Conservation (phyloP, 2,329 filamentous ascomycete species). For the Pseudopithomyces chartarum region DNA sequence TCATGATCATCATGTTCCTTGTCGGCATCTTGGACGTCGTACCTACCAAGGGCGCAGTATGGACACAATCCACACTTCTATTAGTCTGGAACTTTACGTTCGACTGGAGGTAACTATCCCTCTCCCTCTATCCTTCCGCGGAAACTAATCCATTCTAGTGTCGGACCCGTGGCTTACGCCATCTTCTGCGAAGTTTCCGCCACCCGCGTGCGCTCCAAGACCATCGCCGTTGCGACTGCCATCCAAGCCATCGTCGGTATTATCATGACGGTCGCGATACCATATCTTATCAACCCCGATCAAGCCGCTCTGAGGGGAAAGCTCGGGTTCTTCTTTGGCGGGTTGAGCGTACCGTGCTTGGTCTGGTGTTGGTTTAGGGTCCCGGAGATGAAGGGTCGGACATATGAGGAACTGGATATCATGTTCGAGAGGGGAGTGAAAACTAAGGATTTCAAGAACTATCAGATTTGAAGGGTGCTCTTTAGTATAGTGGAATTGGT, state of each 20-base stretch:
- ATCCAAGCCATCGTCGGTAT: slow-evolving; percentile 48
- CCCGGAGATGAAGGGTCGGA: slow-evolving; percentile 48
- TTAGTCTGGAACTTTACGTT: slow-evolving; percentile 66
- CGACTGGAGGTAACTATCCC: slow-evolving; percentile 54
- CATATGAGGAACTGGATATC: slow-evolving; percentile 50
- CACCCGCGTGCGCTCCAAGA: slow-evolving; percentile 83
- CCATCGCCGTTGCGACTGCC: slow-evolving; percentile 72
- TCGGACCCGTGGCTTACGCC: slow-evolving; percentile 87
- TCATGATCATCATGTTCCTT: slow-evolving; percentile 70
- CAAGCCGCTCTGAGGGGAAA: slow-evolving; percentile 47
- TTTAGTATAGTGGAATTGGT: too few relatives aligned
- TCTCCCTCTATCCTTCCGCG: not conserved
- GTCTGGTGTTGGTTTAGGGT: slow-evolving; percentile 46
- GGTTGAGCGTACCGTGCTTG: slow-evolving; percentile 37
- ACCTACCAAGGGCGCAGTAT: slow-evolving; percentile 41
- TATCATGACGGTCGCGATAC: slow-evolving; percentile 47
- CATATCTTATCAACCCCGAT: slow-evolving; percentile 50
- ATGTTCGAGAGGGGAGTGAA: slow-evolving; percentile 46
- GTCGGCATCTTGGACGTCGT: slow-evolving; percentile 77
- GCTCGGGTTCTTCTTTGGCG: slow-evolving; percentile 50
- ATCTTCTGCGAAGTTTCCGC: slow-evolving; percentile 82
- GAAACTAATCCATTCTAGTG: slow-evolving; percentile 56
- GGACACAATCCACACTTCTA: slow-evolving; percentile 48
- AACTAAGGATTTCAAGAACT: slow-evolving; percentile 12
- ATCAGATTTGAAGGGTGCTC: slow-evolving; percentile 6